Evolutionary conservation across 2,329 filamentous ascomycete genomes (phyloP).

Genomic region (Fusarium acutatum): DNA sequence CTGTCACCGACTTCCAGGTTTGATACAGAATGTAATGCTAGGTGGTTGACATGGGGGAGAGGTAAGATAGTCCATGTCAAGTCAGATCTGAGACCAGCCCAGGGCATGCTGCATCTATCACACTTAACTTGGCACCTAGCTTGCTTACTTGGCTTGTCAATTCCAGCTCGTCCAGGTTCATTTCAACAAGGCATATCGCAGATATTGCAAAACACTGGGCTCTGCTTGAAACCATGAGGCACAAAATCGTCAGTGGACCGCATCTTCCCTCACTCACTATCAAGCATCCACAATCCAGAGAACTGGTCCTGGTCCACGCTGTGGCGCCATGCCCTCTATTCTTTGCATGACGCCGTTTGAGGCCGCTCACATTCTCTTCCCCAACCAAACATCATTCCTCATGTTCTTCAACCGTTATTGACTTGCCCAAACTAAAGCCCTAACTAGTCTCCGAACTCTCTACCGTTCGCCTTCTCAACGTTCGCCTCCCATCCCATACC

Average conservation of each 20-base stretch:
- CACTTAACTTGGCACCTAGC: not conserved
- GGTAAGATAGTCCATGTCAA: not conserved
- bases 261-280: not conserved
- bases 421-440: not conserved
- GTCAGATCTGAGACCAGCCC: conserved; percentile 17
- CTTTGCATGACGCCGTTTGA: conserved; percentile 34
- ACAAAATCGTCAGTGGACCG: conserved; percentile 9
- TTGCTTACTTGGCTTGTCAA: conserved; percentile 5
- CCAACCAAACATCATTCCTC: not conserved
- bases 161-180: conserved; percentile 32
- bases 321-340: conserved; percentile 32
- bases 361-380: conserved; percentile 21
- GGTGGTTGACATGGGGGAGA: not conserved
- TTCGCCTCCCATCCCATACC: conserved; percentile 18
- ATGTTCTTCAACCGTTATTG: not conserved
- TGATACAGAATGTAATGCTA: not conserved
- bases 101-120: conserved; percentile 7
- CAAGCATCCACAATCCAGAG: not conserved
- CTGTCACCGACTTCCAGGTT: not conserved
- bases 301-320: not conserved
- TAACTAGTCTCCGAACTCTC: not conserved
- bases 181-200: conserved; percentile 15
- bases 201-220: not conserved
- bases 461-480: conserved; percentile 30
- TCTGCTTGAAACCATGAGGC: not conserved